Base-by-base conservation (phyloP, 108 stramenopile species). In the Nitzschia sp. region DNA sequence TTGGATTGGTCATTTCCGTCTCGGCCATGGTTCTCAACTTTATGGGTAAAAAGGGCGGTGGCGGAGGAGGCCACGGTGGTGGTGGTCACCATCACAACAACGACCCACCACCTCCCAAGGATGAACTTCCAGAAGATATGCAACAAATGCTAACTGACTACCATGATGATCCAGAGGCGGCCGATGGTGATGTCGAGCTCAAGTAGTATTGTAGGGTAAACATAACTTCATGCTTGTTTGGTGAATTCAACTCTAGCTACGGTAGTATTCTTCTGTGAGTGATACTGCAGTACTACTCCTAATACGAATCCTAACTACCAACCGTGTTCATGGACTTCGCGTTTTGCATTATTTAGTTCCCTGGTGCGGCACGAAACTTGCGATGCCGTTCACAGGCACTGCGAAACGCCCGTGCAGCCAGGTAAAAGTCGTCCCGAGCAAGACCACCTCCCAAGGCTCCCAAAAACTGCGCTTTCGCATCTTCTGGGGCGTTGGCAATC, bases 1-100 rank as follows among this genome's bases (percentile, higher is more conserved):
- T 76, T 9, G 97, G 96, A 48, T 83, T 98, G 15, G 62, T 80
- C 29, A 59, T 98, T 57, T 72, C 83, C 54, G 79, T 98, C 11
- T 81, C 82, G 10, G 86, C 97, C 22, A 98, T 98, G 97, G 84
- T 97, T 3, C 75, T 90, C 67, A 95, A 97, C 72, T 98, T 98
- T 71, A 81, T 83, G 73, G 96, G 96, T 2, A 94, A 93, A 81
- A 87, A 82, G 56, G 79, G 77, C 14, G 79, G 77, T 39, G 66
- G 71, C 39, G 81, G 78, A 29, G 29, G 29, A 34, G 62, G 70
- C 17, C 14, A 48, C 14, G 17, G 17, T 3, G 46, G 46, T 17
- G 34, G 25, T 24, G 39, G 26, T 43, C 79, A 84, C 64, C 60
- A 71, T 26, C 42, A 64, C 8, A 58, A 51, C 41, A 51, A 37